phyloP scores from a whole-genome alignment of 208 protist genomes.

The Crithidia expoeki region DNA sequence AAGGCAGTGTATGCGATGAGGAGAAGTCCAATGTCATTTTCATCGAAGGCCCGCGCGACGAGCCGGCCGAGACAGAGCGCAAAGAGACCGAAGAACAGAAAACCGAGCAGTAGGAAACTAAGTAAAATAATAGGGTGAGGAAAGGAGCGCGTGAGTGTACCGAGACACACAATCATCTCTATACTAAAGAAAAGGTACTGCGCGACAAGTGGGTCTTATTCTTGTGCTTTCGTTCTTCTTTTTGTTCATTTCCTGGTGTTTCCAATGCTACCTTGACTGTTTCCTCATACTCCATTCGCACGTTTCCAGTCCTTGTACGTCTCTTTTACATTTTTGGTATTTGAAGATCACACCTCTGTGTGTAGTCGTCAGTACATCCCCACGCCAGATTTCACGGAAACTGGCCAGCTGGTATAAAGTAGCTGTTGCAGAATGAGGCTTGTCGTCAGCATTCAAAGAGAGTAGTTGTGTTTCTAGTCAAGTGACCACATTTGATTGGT shows the following conservation, averaged over 20 bases:
- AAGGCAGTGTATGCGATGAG: conserved; percentile 84
- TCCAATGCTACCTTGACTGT: too few species aligned
- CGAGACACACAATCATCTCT: not conserved
- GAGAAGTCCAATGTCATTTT: conserved; percentile 91
- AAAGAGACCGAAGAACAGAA: conserved; percentile 31
- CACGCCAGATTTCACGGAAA: too few species aligned
- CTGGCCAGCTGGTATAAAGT: too few species aligned
- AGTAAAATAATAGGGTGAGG: not conserved
- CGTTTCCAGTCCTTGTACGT: too few species aligned
- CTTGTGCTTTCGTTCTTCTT: not conserved
- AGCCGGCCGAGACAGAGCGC: conserved; percentile 19
- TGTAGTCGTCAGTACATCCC: too few species aligned
- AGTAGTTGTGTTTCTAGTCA: too few species aligned
- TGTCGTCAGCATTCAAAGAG: too few species aligned
- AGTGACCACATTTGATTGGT: too few species aligned
- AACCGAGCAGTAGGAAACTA: conserved; percentile 14
- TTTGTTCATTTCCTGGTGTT: not conserved
- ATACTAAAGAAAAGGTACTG: not conserved
- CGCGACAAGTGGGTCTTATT: not conserved
- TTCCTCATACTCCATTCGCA: too few species aligned
- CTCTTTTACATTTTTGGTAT: too few species aligned
- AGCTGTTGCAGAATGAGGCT: too few species aligned
- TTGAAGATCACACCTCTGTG: too few species aligned
- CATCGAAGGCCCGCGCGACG: conserved; percentile 61
- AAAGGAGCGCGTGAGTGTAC: not conserved